These are phyloP conservation scores for Coemansia furcata DNA, from an alignment of 192 early-diverging fungal species.

Conservation along the genomic window DNA sequence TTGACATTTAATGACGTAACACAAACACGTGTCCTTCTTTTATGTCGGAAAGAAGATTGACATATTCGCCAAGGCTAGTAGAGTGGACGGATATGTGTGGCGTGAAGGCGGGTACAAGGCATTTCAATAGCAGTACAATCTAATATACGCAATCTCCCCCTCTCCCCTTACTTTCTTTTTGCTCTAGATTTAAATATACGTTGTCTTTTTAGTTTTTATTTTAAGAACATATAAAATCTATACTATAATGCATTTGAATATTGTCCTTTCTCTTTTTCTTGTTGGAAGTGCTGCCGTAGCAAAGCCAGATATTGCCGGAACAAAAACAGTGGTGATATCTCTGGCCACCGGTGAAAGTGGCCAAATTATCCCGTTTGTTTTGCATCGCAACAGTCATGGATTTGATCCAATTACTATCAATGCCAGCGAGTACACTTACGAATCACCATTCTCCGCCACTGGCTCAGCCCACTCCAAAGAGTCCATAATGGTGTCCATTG, in stretches of 20 bases:
- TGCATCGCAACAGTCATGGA: constrained; percentile 24
- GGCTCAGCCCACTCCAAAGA: neutral
- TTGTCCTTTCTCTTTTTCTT: neutral
- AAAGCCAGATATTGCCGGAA: constrained; percentile 30
- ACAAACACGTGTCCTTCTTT: neutral
- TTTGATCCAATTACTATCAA: neutral
- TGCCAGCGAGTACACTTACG: neutral
- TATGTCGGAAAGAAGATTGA: neutral
- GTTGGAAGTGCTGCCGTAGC: constrained; percentile 4
- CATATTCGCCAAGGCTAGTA: neutral
- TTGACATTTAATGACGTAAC: neutral
- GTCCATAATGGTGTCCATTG: neutral
- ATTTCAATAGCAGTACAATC: constrained; percentile 7
- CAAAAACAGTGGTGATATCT: constrained; percentile 40
- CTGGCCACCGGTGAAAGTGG: constrained; percentile 28
- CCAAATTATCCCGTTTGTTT: constrained; percentile 29
- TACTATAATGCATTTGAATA: neutral
- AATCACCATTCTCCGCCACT: neutral
- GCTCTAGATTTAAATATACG: neutral
- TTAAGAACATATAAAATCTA: neutral
- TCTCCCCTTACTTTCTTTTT: neutral
- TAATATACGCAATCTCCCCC: constrained; percentile 8
- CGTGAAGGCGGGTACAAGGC: neutral
- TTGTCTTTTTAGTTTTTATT: neutral
- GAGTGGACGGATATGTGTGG: neutral